Base-by-base conservation (phyloP, 1,284 basidiomycete genomes). In the Trametes hirsuta region DNA sequence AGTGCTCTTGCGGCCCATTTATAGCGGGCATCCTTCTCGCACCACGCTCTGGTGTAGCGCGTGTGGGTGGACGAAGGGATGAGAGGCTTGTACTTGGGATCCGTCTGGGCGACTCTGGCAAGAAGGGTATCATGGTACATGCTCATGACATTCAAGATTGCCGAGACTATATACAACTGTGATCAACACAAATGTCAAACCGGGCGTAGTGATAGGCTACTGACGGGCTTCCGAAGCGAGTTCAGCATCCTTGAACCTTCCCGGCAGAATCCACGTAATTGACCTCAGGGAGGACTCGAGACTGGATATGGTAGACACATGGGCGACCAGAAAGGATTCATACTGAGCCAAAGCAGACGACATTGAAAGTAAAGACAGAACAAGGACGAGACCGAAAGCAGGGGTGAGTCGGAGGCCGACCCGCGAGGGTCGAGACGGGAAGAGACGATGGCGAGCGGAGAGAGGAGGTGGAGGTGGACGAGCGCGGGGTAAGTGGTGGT, bases 241-340 rank as follows among this genome's bases (percentile, higher is more conserved):
- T 75, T 98, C 96, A 55, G 95, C 94, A 82, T 98, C 96, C 74
- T 95, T 94, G 84, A 98, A 98, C 63, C 95, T 85, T 64, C 95
- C 96, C 21, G 96, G 95, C 24, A 98, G 81, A 68, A 98, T 90
- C 93, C 95, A 98, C 40, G 94, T 96, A 66, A 97, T 79, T 61
- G 93, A 95, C 60, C 94, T 83, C 64, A 98, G 77, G 11, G 91
- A 88, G 37, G 91, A 94, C 76, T 98, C 95, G 65, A 97, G 81
- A 12, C 91, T 88, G 18, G 90, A 90, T 59, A 98, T 93, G 14
- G 92, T 88, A 9, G 88, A 87, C 36, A 91, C 87, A 76, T 96
- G 95, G 61, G 88, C 84, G 67, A 95, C 78, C 58, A 96, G 81
- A 69, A 95, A 92, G 39, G 83, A 78, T 74, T 95, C 93, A 76